Base-by-base conservation (phyloP, 352 stramenopile species). In the Globisporangium perplexum region DNA sequence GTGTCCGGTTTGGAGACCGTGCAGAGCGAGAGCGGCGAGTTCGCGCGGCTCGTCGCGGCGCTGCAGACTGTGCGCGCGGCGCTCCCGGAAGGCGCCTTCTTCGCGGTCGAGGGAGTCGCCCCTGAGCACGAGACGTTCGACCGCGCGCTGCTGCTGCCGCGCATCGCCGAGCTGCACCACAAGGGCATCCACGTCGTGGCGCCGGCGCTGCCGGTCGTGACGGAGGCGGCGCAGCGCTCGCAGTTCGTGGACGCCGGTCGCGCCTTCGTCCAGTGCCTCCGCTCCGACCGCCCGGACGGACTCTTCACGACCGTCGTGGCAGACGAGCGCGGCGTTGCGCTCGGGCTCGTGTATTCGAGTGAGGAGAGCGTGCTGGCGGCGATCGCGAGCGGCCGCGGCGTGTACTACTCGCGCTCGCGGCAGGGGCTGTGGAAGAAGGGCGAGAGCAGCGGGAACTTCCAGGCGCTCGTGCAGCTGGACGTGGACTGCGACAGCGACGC, bases 401-500 rank as follows among this genome's bases (percentile, higher is more conserved):
- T 98, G 6, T 98, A 98, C 76, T 98, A 95, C 69, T 98, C 91
- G 33, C 84, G 95, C 5, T 98, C 90, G 54, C 86, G 94, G 44
- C 69, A 82, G 30, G 76, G 75, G 2, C 72, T 98, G 1, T 98
- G 94, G 94, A 90, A 91, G 58, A 98, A 98, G 68, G 96, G 94
- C n/a, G 92, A 98, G 66, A 98, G 86, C 44, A 97, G 88, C 31
- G 96, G 94, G 59, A 93, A 97, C 62, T 83, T 84, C 43, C 96
- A 98, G 77, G 87, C 86, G 55, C 80, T 98, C 7, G 72, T 98
- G 47, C 74, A 90, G 41, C 70, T 98, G 46, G 92, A 98, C 60
- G 69, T 97, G 7, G 96, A 98, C 77, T 98, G 94, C 65, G 94
- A 98, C 69, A 95, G 86, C 45, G 96, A 98, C 69, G 96, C 96